phyloP scores from a whole-genome alignment of 2,329 filamentous ascomycete species.

The Aspergillus fumigatus region DNA sequence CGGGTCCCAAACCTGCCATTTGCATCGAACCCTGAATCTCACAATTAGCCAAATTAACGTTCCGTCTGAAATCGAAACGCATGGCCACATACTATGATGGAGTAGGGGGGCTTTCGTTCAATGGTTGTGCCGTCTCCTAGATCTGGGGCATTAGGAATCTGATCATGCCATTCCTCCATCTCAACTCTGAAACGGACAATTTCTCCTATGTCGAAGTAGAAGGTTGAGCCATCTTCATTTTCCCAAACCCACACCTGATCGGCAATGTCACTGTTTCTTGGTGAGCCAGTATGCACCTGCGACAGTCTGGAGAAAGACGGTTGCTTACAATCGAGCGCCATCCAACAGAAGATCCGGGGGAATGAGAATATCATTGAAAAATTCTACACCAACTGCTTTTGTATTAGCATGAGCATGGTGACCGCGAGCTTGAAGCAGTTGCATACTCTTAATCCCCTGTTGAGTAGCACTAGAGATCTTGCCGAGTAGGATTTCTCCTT shows the following conservation, averaged over 20 bases:
- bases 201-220: slow-evolving; percentile 89
- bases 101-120: slow-evolving; percentile 56
- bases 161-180: slow-evolving; percentile 86
- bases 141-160: slow-evolving; percentile 68
- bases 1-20: slow-evolving; percentile 42
- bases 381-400: slow-evolving; percentile 70
- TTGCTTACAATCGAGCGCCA: slow-evolving; percentile 67
- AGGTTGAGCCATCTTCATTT: slow-evolving; percentile 62
- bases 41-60: slow-evolving; percentile 9
- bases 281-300: background rate
- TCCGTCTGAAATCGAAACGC: background rate
- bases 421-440: background rate
- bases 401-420: slow-evolving; percentile 9
- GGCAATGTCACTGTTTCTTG: slow-evolving; percentile 56
- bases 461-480: slow-evolving; percentile 72
- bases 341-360: slow-evolving; percentile 69
- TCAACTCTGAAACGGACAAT: slow-evolving; percentile 81
- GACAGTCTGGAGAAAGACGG: background rate
- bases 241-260: slow-evolving; percentile 85
- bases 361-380: slow-evolving; percentile 90
- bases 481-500: slow-evolving; percentile 83
- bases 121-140: slow-evolving; percentile 55
- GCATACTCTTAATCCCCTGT: slow-evolving; percentile 65
- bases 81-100: slow-evolving; percentile 35
- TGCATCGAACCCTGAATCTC: slow-evolving; percentile 41